These are phyloP conservation scores for Melaleuca quinquenervia DNA, from an alignment of 345 rosid genomes.

Conservation along the genomic window DNA sequence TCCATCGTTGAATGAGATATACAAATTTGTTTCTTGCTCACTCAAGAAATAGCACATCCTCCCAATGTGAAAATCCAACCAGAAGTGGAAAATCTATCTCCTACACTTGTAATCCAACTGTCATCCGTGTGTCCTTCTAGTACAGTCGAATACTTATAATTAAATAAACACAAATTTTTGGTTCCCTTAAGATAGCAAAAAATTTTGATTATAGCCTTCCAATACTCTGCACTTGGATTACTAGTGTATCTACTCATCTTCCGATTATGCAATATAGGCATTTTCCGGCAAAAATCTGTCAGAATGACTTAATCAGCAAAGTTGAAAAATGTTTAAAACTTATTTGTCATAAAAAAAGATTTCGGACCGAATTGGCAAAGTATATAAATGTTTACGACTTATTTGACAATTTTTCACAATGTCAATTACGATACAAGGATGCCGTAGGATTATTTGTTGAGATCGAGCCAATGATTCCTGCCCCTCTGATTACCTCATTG, in stretches of 20 bases:
- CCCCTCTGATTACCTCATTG: not conserved
- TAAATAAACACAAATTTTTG: not conserved
- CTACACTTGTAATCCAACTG: slow-evolving; percentile 1
- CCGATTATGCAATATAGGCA: too few relatives aligned
- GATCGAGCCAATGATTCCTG: not conserved
- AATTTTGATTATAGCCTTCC: not conserved
- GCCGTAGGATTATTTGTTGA: not conserved
- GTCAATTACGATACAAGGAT: not conserved
- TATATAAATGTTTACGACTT: too few relatives aligned
- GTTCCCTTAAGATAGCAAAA: not conserved
- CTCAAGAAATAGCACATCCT: not conserved
- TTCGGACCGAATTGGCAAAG: too few relatives aligned
- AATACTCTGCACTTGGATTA: not conserved
- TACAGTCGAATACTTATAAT: not conserved
- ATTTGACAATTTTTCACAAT: too few relatives aligned
- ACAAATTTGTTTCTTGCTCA: not conserved
- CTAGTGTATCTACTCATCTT: not conserved
- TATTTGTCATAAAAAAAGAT: too few relatives aligned
- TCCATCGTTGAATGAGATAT: not conserved
- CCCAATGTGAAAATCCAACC: not conserved
- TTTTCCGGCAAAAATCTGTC: too few relatives aligned
- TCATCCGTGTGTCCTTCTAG: not conserved
- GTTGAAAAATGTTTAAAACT: too few relatives aligned
- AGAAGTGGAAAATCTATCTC: not conserved
- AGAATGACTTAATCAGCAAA: too few relatives aligned